Percentiles rank a stretch among this genome's conserved stretches.
Evolutionary conservation across 1,139 yeast genomes (phyloP).

Genomic region (Diutina rugosa): DNA sequence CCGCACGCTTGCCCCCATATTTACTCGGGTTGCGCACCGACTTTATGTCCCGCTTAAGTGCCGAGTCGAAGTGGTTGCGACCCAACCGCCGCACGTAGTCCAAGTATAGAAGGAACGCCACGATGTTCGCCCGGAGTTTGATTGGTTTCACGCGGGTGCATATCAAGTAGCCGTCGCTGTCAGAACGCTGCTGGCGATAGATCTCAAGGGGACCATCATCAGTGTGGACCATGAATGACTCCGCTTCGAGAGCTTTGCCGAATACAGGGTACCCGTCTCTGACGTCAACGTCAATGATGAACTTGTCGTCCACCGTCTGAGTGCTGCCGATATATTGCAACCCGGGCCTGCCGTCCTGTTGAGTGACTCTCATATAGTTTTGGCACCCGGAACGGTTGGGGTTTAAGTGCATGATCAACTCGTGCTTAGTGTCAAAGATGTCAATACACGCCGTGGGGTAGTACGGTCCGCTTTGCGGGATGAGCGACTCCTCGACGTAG

Average conservation of each 20-base stretch:
- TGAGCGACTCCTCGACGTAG: background rate
- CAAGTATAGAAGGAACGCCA: background rate
- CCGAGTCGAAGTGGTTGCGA: background rate
- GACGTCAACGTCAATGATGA: background rate
- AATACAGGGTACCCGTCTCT: background rate
- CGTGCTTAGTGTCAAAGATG: background rate
- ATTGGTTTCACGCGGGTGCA: background rate
- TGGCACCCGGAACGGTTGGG: background rate
- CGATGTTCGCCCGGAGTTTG: background rate
- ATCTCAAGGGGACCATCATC: background rate
- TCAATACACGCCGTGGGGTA: background rate
- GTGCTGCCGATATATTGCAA: background rate
- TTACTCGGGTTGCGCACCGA: background rate
- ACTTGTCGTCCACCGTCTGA: background rate
- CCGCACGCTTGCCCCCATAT: background rate
- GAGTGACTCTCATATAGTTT: background rate
- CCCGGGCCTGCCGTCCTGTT: background rate
- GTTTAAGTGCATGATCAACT: background rate
- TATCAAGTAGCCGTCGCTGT: background rate
- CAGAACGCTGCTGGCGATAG: background rate
- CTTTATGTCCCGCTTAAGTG: background rate
- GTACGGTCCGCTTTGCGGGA: background rate
- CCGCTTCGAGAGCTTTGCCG: background rate
- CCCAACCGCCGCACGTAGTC: background rate
- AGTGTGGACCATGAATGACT: background rate